Evolutionary conservation across 306 rosid species (phyloP).

Genomic region (Oxytropis ochrocephala): DNA sequence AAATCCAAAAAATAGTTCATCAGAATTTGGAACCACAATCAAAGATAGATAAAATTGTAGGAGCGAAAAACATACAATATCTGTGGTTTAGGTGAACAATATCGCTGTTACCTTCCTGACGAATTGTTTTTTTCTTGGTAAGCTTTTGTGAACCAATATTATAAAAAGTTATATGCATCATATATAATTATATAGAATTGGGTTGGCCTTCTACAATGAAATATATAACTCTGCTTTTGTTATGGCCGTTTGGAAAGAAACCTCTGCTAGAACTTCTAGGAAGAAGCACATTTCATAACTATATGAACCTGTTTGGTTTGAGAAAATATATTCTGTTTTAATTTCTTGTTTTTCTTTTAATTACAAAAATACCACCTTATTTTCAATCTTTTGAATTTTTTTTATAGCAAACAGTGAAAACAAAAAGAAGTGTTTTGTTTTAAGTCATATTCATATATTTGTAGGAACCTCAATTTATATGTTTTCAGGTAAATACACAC

Average conservation of each 20-base stretch:
- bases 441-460: slow-evolving; percentile 6
- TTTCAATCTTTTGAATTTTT: neutral
- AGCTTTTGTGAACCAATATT: slow-evolving; percentile 18
- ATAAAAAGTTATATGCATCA: neutral
- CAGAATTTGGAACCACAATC: too few relatives aligned
- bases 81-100: slow-evolving; percentile 76
- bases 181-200: neutral
- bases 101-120: slow-evolving; percentile 98
- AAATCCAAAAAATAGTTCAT: too few relatives aligned
- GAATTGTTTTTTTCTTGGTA: slow-evolving; percentile 97
- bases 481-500: slow-evolving; percentile 78
- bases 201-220: neutral
- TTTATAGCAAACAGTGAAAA: neutral
- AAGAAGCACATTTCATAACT: neutral
- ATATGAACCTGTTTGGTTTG: neutral
- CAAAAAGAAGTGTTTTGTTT: neutral
- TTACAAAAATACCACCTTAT: neutral
- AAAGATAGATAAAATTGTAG: too few relatives aligned
- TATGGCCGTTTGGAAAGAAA: neutral
- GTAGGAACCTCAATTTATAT: slow-evolving; percentile 6
- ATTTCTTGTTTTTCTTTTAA: neutral
- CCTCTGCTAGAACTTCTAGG: neutral
- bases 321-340: neutral
- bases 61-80: too few relatives aligned
- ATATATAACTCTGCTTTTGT: neutral